Evolutionary conservation across 371 early-diverging fungal genomes (phyloP).

Genomic region (Syncephalastrum contaminatum): DNA sequence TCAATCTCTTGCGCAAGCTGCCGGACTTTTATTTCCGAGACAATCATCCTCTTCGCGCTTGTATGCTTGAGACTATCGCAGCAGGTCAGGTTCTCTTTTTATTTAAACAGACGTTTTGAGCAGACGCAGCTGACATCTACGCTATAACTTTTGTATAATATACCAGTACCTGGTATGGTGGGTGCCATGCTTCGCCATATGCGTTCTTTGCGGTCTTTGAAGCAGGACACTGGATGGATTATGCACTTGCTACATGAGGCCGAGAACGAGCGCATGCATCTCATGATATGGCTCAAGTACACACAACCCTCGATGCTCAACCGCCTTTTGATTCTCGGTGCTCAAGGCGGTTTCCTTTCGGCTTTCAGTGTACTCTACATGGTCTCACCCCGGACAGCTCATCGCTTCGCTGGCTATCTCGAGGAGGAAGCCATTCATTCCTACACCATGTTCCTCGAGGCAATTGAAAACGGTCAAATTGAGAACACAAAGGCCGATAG

Average conservation of each 20-base stretch:
- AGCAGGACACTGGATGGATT: constrained; percentile 89
- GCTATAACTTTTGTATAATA: neutral
- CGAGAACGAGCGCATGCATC: constrained; percentile 82
- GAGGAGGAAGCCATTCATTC: constrained; percentile 95
- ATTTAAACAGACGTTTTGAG: neutral
- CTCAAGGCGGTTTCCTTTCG: constrained; percentile 91
- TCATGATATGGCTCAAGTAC: constrained; percentile 86
- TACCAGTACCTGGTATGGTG: constrained; percentile 84
- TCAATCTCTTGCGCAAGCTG: constrained; percentile 60
- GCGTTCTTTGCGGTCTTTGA: constrained; percentile 75
- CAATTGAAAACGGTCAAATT: constrained; percentile 80
- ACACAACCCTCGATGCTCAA: constrained; percentile 66
- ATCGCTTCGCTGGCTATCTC: constrained; percentile 76
- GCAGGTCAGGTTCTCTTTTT: constrained; percentile 15
- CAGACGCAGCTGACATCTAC: neutral
- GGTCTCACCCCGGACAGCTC: constrained; percentile 79
- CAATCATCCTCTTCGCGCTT: constrained; percentile 70
- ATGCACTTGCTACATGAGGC: constrained; percentile 85
- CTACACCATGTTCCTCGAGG: constrained; percentile 89
- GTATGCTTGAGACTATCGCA: constrained; percentile 73
- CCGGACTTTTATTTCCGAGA: constrained; percentile 70
- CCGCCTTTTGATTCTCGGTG: constrained; percentile 63
- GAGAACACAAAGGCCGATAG: constrained; percentile 67
- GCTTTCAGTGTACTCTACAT: constrained; percentile 86
- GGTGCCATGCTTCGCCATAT: constrained; percentile 86